Evolutionary conservation across 805 yeast genomes (phyloP).

Genomic region (Maudiozyma serrabonitensis): DNA sequence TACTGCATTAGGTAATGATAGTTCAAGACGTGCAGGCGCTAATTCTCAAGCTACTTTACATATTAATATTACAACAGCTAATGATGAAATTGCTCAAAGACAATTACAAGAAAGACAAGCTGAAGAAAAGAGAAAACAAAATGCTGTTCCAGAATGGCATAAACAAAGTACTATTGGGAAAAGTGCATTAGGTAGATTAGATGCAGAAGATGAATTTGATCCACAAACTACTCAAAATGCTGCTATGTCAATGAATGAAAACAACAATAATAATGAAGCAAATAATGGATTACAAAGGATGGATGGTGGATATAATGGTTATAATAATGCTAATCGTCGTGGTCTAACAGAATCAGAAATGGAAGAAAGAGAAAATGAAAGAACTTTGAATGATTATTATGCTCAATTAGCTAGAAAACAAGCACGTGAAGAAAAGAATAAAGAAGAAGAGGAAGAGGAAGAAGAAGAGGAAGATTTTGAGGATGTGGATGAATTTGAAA

Average conservation of each 20-base stretch:
- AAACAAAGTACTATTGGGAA: constrained; percentile 82
- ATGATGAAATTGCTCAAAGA: constrained; percentile 64
- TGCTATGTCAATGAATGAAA: constrained; percentile 12
- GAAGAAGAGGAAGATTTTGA: constrained; percentile 39
- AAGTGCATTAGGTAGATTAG: constrained; percentile 44
- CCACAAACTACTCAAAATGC: constrained; percentile 21
- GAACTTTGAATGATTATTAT: constrained; percentile 64
- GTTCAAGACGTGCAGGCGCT: constrained; percentile 43
- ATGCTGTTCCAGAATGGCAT: constrained; percentile 97
- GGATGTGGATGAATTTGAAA: constrained; percentile 24
- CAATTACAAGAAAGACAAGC: constrained; percentile 57
- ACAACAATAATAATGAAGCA: not conserved
- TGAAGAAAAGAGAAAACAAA: constrained; percentile 72
- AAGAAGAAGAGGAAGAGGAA: constrained; percentile 37
- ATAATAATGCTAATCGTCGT: constrained; percentile 13
- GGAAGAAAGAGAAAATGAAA: constrained; percentile 61
- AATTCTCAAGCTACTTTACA: constrained; percentile 78
- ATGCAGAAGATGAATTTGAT: constrained; percentile 38
- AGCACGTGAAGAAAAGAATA: constrained; percentile 48
- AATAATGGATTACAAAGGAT: not conserved
- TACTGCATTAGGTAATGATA: constrained; percentile 30
- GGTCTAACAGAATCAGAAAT: constrained; percentile 29
- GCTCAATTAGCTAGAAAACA: constrained; percentile 66
- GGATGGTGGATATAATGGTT: constrained; percentile 1
- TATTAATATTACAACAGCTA: constrained; percentile 78